A percentile compares a stretch with the other conserved stretches of the same genome.
phyloP scores from a whole-genome alignment of 2,329 filamentous ascomycete species.

The Stachybotrys chartarum region DNA sequence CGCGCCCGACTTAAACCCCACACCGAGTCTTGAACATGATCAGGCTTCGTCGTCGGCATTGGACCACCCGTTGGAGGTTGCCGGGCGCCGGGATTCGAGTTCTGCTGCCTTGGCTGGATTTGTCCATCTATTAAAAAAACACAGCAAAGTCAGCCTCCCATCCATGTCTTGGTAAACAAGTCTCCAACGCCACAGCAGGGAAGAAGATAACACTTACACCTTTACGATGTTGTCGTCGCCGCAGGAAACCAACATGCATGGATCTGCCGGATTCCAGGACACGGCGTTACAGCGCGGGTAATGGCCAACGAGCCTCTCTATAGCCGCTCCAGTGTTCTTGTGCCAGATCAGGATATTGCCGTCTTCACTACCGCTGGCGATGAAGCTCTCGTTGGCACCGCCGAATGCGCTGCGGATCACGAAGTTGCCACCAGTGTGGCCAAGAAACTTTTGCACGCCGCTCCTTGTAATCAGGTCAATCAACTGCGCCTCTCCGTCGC shows the following conservation, averaged over 20 bases:
- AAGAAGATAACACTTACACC: slow-evolving; percentile 55
- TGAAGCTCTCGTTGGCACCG: slow-evolving; percentile 85
- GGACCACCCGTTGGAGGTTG: not conserved
- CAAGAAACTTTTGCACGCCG: slow-evolving; percentile 66
- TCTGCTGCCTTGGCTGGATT: not conserved
- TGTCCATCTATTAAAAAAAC: not conserved
- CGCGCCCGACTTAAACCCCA: not conserved
- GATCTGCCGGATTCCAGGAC: slow-evolving; percentile 79
- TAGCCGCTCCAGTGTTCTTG: slow-evolving; percentile 67
- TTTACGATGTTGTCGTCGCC: slow-evolving; percentile 81
- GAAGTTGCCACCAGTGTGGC: slow-evolving; percentile 66
- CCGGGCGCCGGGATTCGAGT: not conserved
- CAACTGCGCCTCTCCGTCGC: slow-evolving; percentile 68
- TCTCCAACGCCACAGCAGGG: not conserved
- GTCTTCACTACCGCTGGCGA: slow-evolving; percentile 83
- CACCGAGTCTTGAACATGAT: not conserved
- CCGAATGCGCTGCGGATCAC: slow-evolving; percentile 82
- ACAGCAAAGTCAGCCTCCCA: not conserved
- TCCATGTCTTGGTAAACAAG: not conserved
- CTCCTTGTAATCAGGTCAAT: slow-evolving; percentile 69
- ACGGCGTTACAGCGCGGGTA: slow-evolving; percentile 75
- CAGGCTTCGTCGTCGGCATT: not conserved
- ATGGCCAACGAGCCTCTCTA: slow-evolving; percentile 74
- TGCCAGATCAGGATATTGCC: slow-evolving; percentile 83
- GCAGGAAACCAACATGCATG: slow-evolving; percentile 80